A percentile compares a stretch with the other conserved stretches of the same genome.
Conservation (phyloP, 2,329 filamentous ascomycete genomes). For the Hypoxylon sp. region DNA sequence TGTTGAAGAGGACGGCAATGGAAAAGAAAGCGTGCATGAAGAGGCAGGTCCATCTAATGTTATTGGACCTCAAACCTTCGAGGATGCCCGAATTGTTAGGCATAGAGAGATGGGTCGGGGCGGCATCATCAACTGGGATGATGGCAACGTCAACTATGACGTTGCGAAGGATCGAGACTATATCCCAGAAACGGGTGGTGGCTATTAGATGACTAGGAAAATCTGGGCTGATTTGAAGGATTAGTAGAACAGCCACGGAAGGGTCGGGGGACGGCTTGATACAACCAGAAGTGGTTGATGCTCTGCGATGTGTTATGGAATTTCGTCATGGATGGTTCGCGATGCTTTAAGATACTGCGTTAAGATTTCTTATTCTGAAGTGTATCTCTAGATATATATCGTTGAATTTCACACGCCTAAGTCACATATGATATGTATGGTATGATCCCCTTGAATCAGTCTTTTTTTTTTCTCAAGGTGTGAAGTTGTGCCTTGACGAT, state of each 20-base stretch:
- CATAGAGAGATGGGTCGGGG: not conserved
- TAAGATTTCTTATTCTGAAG: not conserved
- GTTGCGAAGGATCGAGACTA: not conserved
- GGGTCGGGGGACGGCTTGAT: not conserved
- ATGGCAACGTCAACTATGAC: not conserved
- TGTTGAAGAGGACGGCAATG: slow-evolving; percentile 10
- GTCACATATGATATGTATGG: too few species aligned
- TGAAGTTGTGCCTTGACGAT: too few species aligned
- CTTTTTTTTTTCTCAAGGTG: too few species aligned
- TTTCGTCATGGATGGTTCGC: not conserved
- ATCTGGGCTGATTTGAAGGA: not conserved
- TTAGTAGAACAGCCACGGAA: not conserved
- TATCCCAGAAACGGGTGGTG: not conserved
- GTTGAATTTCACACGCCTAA: not conserved
- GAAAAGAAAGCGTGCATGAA: not conserved
- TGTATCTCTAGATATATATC: not conserved
- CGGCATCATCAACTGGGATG: not conserved
- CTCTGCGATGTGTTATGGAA: slow-evolving; percentile 7
- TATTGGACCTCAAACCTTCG: not conserved
- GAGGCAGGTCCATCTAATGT: not conserved
- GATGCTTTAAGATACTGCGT: not conserved
- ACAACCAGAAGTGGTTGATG: not conserved
- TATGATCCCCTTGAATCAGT: too few species aligned
- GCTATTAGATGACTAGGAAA: not conserved
- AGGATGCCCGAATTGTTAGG: not conserved